Percentiles rank a stretch among this genome's conserved stretches.
These are phyloP conservation scores for Boletus reticuloceps DNA, from an alignment of 768 basidiomycete species.

Conservation along the genomic window DNA sequence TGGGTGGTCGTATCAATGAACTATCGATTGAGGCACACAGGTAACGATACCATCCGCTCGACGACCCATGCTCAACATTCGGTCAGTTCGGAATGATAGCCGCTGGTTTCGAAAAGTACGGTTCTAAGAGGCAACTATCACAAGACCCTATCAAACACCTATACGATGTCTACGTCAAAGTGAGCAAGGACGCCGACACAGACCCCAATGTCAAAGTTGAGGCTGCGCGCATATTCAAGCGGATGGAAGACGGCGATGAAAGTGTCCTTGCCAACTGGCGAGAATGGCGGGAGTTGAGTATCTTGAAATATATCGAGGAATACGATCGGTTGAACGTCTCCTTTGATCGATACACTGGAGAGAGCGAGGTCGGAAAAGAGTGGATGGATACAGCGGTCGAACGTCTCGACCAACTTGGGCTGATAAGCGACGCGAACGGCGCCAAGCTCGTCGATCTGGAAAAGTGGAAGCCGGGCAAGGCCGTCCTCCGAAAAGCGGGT, in stretches of 20 bases:
- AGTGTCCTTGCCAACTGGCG: slow-evolving; percentile 87
- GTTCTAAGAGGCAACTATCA: slow-evolving; percentile 76
- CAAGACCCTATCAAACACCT: slow-evolving; percentile 93
- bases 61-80: background rate
- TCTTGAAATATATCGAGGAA: slow-evolving; percentile 84
- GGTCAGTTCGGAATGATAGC: slow-evolving; percentile 88
- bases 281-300: slow-evolving; percentile 92
- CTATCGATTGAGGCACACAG: slow-evolving; percentile 99
- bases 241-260: slow-evolving; percentile 91
- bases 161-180: slow-evolving; percentile 91
- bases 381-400: slow-evolving; percentile 72
- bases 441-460: slow-evolving; percentile 86
- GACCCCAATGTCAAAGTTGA: slow-evolving; percentile 71
- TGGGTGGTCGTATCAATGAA: slow-evolving; percentile 95
- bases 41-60: slow-evolving; percentile 36
- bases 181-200: slow-evolving; percentile 81
- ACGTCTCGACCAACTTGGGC: slow-evolving; percentile 63
- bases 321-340: slow-evolving; percentile 86
- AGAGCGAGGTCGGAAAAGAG: slow-evolving; percentile 74
- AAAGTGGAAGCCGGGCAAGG: slow-evolving; percentile 88
- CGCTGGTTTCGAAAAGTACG: slow-evolving; percentile 93
- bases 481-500: slow-evolving; percentile 86
- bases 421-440: slow-evolving; percentile 70
- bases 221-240: slow-evolving; percentile 84
- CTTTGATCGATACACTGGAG: slow-evolving; percentile 92